Evolutionary conservation across 331 rosid species (phyloP).

Genomic region (Acacia concinna): DNA sequence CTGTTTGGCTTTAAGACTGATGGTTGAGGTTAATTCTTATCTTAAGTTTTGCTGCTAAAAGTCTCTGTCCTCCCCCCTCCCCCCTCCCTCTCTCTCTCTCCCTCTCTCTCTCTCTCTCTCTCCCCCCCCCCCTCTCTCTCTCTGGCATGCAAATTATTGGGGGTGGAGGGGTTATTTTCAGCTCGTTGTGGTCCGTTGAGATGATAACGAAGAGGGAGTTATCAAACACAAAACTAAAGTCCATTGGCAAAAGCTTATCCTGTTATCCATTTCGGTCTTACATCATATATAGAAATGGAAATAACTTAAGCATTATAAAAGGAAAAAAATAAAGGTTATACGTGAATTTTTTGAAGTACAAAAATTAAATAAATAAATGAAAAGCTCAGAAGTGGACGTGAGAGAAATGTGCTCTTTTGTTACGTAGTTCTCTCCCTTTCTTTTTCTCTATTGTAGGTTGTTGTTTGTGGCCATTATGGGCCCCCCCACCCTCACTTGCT

Average conservation of each 20-base stretch:
- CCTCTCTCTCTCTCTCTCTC: background rate
- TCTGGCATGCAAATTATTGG: slow-evolving; percentile 1
- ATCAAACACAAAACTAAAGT: slow-evolving; percentile 35
- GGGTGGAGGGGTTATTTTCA: slow-evolving; percentile 9
- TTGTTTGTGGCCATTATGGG: slow-evolving; percentile 59
- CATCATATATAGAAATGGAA: slow-evolving; percentile 47
- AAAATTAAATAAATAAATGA: slow-evolving; percentile 2
- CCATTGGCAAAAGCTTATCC: slow-evolving; percentile 62
- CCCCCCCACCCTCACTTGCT: slow-evolving; percentile 53
- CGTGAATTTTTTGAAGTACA: background rate
- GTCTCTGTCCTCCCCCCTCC: background rate
- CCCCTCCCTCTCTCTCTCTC: too few species aligned
- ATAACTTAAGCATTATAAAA: background rate
- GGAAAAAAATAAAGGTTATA: background rate
- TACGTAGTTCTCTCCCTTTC: slow-evolving; percentile 40
- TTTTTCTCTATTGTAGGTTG: slow-evolving; percentile 39
- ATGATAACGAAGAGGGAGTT: slow-evolving; percentile 28
- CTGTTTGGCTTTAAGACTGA: background rate
- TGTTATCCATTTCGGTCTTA: slow-evolving; percentile 54
- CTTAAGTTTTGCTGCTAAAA: slow-evolving; percentile 1
- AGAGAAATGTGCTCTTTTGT: slow-evolving; percentile 44
- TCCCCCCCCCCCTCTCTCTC: background rate
- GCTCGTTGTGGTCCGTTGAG: slow-evolving; percentile 22
- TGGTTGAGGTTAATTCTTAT: slow-evolving; percentile 8
- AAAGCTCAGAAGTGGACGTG: slow-evolving; percentile 53